Evolutionary conservation across 2,329 filamentous ascomycete genomes (phyloP).

Genomic region (Neurospora crassa): DNA sequence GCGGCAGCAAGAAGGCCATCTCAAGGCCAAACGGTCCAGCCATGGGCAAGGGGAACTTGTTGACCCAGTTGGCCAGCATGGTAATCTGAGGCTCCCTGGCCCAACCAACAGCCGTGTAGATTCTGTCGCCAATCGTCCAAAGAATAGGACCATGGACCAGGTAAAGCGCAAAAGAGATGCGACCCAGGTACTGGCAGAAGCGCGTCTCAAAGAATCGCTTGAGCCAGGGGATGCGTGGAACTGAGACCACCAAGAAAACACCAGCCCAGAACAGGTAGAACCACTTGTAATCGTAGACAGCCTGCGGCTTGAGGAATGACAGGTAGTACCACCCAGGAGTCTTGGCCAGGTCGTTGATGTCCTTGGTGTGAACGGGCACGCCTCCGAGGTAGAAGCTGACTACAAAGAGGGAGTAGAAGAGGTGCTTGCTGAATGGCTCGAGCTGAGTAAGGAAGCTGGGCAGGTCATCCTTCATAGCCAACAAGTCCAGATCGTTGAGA

Average conservation of each 20-base stretch:
- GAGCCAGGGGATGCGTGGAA: slow-evolving; percentile 45
- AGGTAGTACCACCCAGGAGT: slow-evolving; percentile 51
- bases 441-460: slow-evolving; percentile 36
- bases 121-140: slow-evolving; percentile 47
- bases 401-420: slow-evolving; percentile 42
- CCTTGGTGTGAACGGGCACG: slow-evolving; percentile 39
- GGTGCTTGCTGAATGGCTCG: slow-evolving; percentile 34
- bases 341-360: slow-evolving; percentile 36
- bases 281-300: slow-evolving; percentile 54
- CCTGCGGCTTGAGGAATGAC: slow-evolving; percentile 51
- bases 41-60: slow-evolving; percentile 42
- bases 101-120: slow-evolving; percentile 53
- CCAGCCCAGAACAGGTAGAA: slow-evolving; percentile 57
- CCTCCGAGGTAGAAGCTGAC: slow-evolving; percentile 48
- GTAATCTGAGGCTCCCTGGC: slow-evolving; percentile 34
- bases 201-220: slow-evolving; percentile 46
- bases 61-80: slow-evolving; percentile 45
- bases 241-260: slow-evolving; percentile 41
- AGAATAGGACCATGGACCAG: slow-evolving; percentile 53
- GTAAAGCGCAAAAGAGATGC: slow-evolving; percentile 51
- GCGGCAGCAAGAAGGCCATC: slow-evolving; percentile 45
- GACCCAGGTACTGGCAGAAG: slow-evolving; percentile 50
- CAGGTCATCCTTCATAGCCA: slow-evolving; percentile 36
- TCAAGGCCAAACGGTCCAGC: slow-evolving; percentile 50
- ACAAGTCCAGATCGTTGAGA: slow-evolving; percentile 47